Conservation (phyloP, 1,284 basidiomycete species). For the Fomitopsis palustris region DNA sequence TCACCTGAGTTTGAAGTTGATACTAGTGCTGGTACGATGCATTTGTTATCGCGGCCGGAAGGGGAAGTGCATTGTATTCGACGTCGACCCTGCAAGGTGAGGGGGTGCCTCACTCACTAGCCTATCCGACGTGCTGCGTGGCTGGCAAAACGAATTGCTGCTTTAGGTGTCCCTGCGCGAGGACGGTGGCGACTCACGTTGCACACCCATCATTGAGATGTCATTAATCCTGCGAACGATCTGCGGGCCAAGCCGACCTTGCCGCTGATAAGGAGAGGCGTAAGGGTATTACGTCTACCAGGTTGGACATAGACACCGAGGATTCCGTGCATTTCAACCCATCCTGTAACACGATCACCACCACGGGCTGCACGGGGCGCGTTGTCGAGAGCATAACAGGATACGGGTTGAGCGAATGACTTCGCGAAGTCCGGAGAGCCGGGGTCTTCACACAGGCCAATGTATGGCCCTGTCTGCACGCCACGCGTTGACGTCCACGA, state of each 20-base stretch:
- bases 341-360: neutral
- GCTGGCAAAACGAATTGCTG: no score
- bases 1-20: no score
- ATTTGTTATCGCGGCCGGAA: no score
- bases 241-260: neutral
- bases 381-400: neutral
- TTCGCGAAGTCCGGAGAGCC: neutral
- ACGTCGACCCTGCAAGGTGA: no score
- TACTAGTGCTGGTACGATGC: no score
- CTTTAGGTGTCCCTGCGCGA: neutral
- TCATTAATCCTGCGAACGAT: neutral
- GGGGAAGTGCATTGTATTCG: no score
- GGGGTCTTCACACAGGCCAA: neutral
- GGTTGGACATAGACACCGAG: neutral
- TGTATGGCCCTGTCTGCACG: neutral
- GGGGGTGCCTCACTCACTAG: no score
- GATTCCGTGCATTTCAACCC: neutral
- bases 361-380: neutral
- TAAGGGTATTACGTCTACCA: neutral
- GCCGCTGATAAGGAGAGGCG: neutral
- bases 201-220: no score
- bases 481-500: neutral
- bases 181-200: no score
- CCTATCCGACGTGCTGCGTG: no score
- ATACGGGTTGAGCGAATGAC: neutral